Evolutionary conservation across 169 alveolate genomes (phyloP).

Genomic region (Eimeria praecox): DNA sequence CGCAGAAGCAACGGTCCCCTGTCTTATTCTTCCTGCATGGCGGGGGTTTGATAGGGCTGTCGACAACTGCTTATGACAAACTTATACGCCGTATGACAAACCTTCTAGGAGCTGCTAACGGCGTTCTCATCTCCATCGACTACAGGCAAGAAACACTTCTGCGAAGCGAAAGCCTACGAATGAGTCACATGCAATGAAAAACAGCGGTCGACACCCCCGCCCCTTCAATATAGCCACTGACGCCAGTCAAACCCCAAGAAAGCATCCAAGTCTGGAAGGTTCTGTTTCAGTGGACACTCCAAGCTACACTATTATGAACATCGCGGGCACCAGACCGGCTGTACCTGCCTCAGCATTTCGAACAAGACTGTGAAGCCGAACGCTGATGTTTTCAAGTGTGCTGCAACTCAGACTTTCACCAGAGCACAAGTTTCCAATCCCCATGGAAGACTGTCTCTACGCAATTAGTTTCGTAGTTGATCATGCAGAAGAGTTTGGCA

Average conservation of each 20-base stretch:
- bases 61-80: slow-evolving; percentile 69
- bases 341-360: no score
- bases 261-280: no score
- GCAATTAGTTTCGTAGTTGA: slow-evolving; percentile 47
- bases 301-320: no score
- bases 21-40: slow-evolving; percentile 73
- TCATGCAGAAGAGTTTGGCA: slow-evolving; percentile 28
- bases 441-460: slow-evolving; percentile 70
- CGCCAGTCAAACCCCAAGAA: no score
- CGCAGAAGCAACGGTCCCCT: slow-evolving; percentile 26
- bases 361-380: no score
- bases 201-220: background rate
- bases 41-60: slow-evolving; percentile 63
- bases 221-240: background rate
- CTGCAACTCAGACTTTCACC: slow-evolving; percentile 72
- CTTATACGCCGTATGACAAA: slow-evolving; percentile 73
- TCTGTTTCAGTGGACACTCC: no score
- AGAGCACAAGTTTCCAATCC: slow-evolving; percentile 73
- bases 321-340: no score
- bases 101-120: slow-evolving; percentile 15
- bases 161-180: background rate
- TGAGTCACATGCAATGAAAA: background rate
- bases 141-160: slow-evolving; percentile 60
- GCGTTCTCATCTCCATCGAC: slow-evolving; percentile 67
- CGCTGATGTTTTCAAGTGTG: background rate